phyloP scores from a whole-genome alignment of 768 basidiomycete genomes.

The Hortiboletus flavorubellus region DNA sequence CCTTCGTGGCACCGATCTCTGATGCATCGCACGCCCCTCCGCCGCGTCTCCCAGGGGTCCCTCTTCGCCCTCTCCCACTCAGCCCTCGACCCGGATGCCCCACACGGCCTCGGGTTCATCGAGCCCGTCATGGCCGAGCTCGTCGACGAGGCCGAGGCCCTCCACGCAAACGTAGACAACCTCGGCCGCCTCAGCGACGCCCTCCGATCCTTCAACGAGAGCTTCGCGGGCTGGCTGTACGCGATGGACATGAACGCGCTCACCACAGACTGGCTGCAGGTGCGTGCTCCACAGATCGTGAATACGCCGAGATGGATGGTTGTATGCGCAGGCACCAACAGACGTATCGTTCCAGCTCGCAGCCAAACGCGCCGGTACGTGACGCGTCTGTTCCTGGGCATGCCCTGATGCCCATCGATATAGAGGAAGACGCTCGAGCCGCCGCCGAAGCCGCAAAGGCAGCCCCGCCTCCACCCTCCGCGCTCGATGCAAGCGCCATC shows the following conservation, averaged over 20 bases:
- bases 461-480: conserved; percentile 29
- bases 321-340: conserved; percentile 48
- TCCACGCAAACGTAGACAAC: conserved; percentile 71
- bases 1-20: no score
- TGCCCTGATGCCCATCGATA: background rate
- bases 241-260: conserved; percentile 93
- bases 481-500: conserved; percentile 8
- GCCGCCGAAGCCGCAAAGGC: conserved; percentile 53
- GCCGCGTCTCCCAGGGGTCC: conserved; percentile 89
- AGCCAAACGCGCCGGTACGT: conserved; percentile 56
- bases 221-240: conserved; percentile 89
- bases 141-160: conserved; percentile 79
- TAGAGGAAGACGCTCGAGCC: conserved; percentile 56
- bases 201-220: conserved; percentile 85
- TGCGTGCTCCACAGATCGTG: conserved; percentile 18
- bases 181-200: conserved; percentile 71
- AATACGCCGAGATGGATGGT: background rate
- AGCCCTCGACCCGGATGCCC: conserved; percentile 61
- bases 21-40: conserved; percentile 62
- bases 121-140: conserved; percentile 83
- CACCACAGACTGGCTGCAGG: conserved; percentile 92
- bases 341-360: conserved; percentile 59
- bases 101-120: conserved; percentile 82
- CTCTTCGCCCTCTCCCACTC: conserved; percentile 83
- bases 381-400: background rate